Base-by-base conservation (phyloP, 2,329 filamentous ascomycete genomes). In the Phyllosticta citribraziliensis region DNA sequence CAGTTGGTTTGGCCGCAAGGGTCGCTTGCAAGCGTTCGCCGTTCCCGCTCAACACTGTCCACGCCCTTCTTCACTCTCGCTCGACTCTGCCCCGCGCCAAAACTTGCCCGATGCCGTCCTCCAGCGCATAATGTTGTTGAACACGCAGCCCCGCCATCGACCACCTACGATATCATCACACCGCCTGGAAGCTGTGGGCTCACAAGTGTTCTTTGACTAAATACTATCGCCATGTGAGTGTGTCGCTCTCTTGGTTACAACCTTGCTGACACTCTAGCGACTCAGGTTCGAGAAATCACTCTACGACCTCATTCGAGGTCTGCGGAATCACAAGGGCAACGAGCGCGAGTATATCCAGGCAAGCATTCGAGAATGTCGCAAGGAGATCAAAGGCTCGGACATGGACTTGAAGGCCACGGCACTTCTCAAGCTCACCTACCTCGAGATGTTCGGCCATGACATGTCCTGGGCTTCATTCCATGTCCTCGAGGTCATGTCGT, bases 391-490 rank as follows among this genome's bases (percentile, higher is more conserved):
- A 72, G 88, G 89, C 67, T 88, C 93, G 77, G 94, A 99, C 75
- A 94, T 97, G 88, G 88, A 97, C 78, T 83, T 96, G 76, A 99
- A 99, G 80, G 92, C 94, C 20, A 97, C 91, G 35, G 94, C 94
- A 54, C 82, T 99, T 59, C 80, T 99, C 70, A 99, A 99, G 79
- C 83, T 99, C 68, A 88, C 97, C 58, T 99, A 99, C 74, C 84
- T 99, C 66, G 94, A 99, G 74, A 99, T 99, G 94, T 92, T 97
- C 67, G 94, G 94, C 14, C 89, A 97, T 73, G 94, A 97, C 76
- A 99, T 99, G 94, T 97, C 93, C 2, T 99, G 94, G 94, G 94
- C 94, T 3, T 92, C 92, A 12, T 99, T 99, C 77, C 90, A 99
- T 73, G 93, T 97, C 58, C 86, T 99, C 55, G 94, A 99, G 78